Base-by-base conservation (phyloP, 768 basidiomycete genomes). In the Tremella fuciformis region DNA sequence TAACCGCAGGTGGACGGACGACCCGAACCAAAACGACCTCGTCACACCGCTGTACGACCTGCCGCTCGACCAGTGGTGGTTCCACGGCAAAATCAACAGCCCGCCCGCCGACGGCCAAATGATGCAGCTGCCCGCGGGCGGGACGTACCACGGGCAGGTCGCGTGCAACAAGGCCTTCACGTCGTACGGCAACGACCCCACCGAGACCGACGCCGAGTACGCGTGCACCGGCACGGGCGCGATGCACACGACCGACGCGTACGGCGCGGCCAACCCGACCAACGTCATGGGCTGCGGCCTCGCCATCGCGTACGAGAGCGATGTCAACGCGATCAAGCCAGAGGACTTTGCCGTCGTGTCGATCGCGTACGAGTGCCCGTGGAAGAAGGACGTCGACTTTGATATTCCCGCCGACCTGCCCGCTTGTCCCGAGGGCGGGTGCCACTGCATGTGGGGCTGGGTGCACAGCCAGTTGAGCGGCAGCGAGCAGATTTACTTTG, bases 401-500 rank as follows among this genome's bases (percentile, higher is more conserved):
- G 60, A 71, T 48, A 75, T 77, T 53, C 74, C 76, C 9, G 53
- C 60, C 2, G 71, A 75, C 56, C 58, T 77, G 15, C 76, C 76
- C 3, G 59, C 74, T 41, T 77, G 76, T 58, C 74, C 74, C 15
- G 59, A 60, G 19, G 73, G 69, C 3, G 75, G 75, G 1, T 76
- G 75, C 57, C 63, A 65, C 64, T 66, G 75, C 57, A 62, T 64
- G 60, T 74, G 75, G 73, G 65, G 66, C 18, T 77, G 76, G 76
- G 52, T 77, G 11, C 75, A 76, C 55, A 50, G 68, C 15, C 39
- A n/a, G 0, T 65, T 70, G 42, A 57, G 66, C 13, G 72, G 70
- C 8, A 62, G 57, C 16, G 61, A 71, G 54, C 73, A 76, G 57
- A 74, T 63, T 22, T 74, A 70, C 46, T 57, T 67, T 24, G 37